phyloP scores from a whole-genome alignment of 192 early-diverging fungal genomes.

The Linnemannia schmuckeri region DNA sequence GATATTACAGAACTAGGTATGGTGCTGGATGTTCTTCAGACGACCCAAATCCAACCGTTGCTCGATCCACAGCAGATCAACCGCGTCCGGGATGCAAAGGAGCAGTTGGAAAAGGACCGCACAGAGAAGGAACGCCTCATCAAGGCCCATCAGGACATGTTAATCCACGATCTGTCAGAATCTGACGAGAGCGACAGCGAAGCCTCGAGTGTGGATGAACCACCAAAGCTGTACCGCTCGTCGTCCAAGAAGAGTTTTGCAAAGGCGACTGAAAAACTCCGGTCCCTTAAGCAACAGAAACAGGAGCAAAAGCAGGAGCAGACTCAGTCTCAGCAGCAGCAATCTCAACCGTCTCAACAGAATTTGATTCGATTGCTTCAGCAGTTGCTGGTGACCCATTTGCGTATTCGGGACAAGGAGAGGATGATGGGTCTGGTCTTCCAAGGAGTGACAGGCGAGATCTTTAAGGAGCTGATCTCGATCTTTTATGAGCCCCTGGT shows the following conservation, averaged over 20 bases:
- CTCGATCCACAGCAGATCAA: conserved; percentile 36
- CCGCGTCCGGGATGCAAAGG: conserved; percentile 37
- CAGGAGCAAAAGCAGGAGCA: neutral
- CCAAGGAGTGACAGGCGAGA: conserved; percentile 66
- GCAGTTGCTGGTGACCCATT: conserved; percentile 60
- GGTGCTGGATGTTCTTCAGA: conserved; percentile 40
- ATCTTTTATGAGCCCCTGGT: conserved; percentile 73
- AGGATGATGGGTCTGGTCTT: conserved; percentile 63
- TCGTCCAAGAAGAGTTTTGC: conserved; percentile 5
- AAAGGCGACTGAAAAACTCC: neutral
- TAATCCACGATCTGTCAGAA: neutral
- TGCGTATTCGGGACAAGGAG: conserved; percentile 64
- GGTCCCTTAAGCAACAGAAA: neutral
- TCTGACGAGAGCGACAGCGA: conserved; percentile 14
- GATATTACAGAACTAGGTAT: conserved; percentile 38
- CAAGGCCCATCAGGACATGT: neutral
- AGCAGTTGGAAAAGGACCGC: conserved; percentile 27
- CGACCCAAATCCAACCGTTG: conserved; percentile 20
- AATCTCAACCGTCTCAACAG: neutral
- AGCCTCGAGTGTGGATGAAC: neutral
- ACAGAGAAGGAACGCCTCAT: conserved; percentile 13
- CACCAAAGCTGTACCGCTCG: neutral
- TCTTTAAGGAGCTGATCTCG: conserved; percentile 67
- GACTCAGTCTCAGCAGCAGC: neutral
- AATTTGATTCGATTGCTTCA: conserved; percentile 55